Evolutionary conservation across 2,329 filamentous ascomycete genomes (phyloP).

Genomic region (Dactylellina parvicollis): DNA sequence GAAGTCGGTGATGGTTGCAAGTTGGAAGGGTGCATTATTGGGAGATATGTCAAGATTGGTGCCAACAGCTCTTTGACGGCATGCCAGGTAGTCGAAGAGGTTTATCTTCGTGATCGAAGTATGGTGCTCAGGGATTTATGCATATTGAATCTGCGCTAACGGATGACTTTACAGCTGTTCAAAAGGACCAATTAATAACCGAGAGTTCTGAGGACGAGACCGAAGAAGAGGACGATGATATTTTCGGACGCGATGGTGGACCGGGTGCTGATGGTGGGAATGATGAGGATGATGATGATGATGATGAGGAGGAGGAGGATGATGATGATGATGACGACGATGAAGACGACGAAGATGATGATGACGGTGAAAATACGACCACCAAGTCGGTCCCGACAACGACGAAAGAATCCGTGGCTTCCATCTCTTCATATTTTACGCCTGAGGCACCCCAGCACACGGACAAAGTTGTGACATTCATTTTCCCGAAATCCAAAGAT

Average conservation of each 20-base stretch:
- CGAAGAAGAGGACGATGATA: constrained; percentile 60
- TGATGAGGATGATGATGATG: constrained; percentile 20
- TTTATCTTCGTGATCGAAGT: constrained; percentile 60
- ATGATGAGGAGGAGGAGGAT: constrained; percentile 21
- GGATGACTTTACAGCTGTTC: constrained; percentile 58
- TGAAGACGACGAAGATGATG: constrained; percentile 44
- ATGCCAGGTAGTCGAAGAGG: constrained; percentile 84
- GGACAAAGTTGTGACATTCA: not conserved
- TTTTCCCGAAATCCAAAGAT: not conserved
- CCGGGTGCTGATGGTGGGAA: constrained; percentile 57
- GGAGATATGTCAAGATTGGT: constrained; percentile 82
- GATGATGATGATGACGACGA: constrained; percentile 19
- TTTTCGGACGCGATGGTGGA: constrained; percentile 72
- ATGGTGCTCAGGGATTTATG: constrained; percentile 63
- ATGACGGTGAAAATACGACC: constrained; percentile 38
- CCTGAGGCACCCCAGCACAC: not conserved
- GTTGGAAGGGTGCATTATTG: constrained; percentile 86
- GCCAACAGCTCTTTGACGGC: constrained; percentile 94
- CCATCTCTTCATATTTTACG: not conserved
- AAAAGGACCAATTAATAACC: constrained; percentile 40
- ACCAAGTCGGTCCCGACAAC: constrained; percentile 42
- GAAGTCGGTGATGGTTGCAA: constrained; percentile 84
- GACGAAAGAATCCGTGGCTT: constrained; percentile 29
- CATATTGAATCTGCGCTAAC: constrained; percentile 71
- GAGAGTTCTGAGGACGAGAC: constrained; percentile 66